A percentile compares a stretch with the other conserved stretches of the same genome.
These are phyloP conservation scores for Blastocystis sp. DNA, from an alignment of 352 stramenopile genomes.

Conservation along the genomic window DNA sequence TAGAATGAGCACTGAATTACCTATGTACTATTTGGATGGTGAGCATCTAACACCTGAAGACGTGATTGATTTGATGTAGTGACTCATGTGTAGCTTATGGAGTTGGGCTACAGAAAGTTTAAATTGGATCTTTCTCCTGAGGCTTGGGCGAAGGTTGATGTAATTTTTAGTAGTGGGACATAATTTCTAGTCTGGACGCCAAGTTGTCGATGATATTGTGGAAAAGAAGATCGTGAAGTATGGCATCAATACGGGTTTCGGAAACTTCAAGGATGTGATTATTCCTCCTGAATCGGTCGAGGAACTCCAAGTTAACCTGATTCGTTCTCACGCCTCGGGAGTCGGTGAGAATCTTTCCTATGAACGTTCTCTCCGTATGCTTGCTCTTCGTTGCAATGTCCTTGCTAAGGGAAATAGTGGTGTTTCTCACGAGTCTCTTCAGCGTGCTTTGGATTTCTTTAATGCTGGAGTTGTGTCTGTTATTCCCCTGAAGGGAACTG, in stretches of 20 bases:
- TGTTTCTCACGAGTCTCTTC: slow-evolving; percentile 78
- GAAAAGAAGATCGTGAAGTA: slow-evolving; percentile 80
- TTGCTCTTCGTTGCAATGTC: slow-evolving; percentile 83
- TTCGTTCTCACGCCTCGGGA: slow-evolving; percentile 73
- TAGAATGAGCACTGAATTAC: slow-evolving; percentile 47
- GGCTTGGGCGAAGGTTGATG: slow-evolving; percentile 78
- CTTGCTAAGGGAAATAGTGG: slow-evolving; percentile 82
- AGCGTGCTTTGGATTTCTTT: slow-evolving; percentile 76
- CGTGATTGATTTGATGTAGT: not conserved
- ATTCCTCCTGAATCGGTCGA: slow-evolving; percentile 80
- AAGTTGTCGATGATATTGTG: slow-evolving; percentile 83
- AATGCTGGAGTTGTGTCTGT: slow-evolving; percentile 82
- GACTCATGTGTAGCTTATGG: slow-evolving; percentile 73
- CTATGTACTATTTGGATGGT: slow-evolving; percentile 66
- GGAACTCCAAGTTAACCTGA: slow-evolving; percentile 78
- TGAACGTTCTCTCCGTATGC: slow-evolving; percentile 79
- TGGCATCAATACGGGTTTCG: slow-evolving; percentile 87
- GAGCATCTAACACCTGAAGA: slow-evolving; percentile 62
- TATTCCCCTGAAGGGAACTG: slow-evolving; percentile 80
- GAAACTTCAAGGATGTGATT: slow-evolving; percentile 84
- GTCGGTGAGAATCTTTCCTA: slow-evolving; percentile 78
- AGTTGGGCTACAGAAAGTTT: slow-evolving; percentile 75
- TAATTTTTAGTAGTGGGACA: not conserved
- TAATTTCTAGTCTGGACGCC: slow-evolving; percentile 70
- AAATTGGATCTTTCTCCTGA: slow-evolving; percentile 75